Evolutionary conservation across 1,284 basidiomycete genomes (phyloP), one percentile per base, ranked within the genome.

Genomic region (Ganoderma lucidum): DNA sequence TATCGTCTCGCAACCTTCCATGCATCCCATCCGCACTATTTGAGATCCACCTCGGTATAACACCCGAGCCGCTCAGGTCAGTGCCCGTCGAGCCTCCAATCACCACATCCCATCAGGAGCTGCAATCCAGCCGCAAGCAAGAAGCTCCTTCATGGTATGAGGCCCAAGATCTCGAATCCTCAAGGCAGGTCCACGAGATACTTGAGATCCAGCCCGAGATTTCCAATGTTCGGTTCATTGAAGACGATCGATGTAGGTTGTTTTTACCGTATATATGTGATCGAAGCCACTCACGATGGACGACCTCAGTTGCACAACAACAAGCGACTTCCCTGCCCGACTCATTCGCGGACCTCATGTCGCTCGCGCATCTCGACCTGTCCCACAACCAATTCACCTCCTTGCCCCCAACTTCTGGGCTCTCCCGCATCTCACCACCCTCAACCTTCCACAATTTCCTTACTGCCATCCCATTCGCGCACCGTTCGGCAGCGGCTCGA

Each of bases 11-110:
- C 67, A 86, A 85, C 53, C 80, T 95, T 68, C 85, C 84, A 4
- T 93, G 91, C 75, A 77, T 94, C 19, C 93, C 93, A 4, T 91
- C 91, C 14, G 90, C 87, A 2, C 81, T 95, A n/a, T 95, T 93
- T 75, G 91, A 93, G 75, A 86, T 93, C 3, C 93, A 94, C 78
- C 84, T 95, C 30, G 89, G 88, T 15, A 81, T 95, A 64, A 92
- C 83, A 8, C 90, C 93, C 1, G 88, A 89, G 61, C 84, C 84
- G 23, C 81, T 94, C 37, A 86, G 87, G 76, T 88, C 86, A 8
- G 89, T 91, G 9, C 83, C 86, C 12, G 83, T 87, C 59, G 91
- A 93, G 74, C 89, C 89, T 3, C 82, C 84, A 3, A 80, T 90
- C 53, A 87, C 78, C 28, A 78, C 75, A 8, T 42, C 87, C 2